Base-by-base conservation (phyloP, 1,284 basidiomycete genomes). In the Ustilago hordei region DNA sequence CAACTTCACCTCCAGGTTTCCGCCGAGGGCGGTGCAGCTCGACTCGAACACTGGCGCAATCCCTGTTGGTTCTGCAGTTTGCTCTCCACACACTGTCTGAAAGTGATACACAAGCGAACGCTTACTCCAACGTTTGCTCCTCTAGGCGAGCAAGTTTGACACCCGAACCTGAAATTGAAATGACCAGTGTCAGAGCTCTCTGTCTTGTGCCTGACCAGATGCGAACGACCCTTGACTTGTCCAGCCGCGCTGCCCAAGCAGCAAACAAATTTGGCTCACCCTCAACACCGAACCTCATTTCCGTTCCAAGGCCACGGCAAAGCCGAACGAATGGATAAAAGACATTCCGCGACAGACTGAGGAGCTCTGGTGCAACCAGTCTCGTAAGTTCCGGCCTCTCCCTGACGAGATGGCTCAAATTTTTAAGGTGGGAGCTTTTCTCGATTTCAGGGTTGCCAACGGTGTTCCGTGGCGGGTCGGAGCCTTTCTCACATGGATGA, bases 1-100 rank as follows among this genome's bases (percentile, higher is more conserved):
- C 15, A 47, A 19, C 19, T 8, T 28, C 8, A 9, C 23, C 41
- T 15, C 13, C 0, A 50, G 48, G 23, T 31, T 11, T 12, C 48
- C 48, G 32, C 48, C 28, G 48, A 32, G 48, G 48, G 48, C 48
- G 31, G 48, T 50, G 48, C 48, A 50, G 48, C 23, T 31, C 23
- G 48, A 50, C 48, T 31, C 31, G 48, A 50, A 50, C 48, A 50
- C 48, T 45, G 43, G n/a, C n/a, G 48, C 28, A 32, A 32, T 8
- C 28, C 6, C 15, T 50, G 48, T 31, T 28, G 45, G 19, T 31
- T 23, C 9, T 48, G 45, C 45, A 19, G 45, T 19, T 6, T 28
- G 15, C n/a, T 45, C 41, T 8, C 13, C 13, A 45, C 28, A 13
- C 28, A 23, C 4, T 19, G 31, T 32, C 48, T 50, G 28, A 28